Evolutionary conservation across 1,284 basidiomycete species (phyloP), one percentile per base, ranked within the genome.

Genomic region (Cryptococcus hybrid): DNA sequence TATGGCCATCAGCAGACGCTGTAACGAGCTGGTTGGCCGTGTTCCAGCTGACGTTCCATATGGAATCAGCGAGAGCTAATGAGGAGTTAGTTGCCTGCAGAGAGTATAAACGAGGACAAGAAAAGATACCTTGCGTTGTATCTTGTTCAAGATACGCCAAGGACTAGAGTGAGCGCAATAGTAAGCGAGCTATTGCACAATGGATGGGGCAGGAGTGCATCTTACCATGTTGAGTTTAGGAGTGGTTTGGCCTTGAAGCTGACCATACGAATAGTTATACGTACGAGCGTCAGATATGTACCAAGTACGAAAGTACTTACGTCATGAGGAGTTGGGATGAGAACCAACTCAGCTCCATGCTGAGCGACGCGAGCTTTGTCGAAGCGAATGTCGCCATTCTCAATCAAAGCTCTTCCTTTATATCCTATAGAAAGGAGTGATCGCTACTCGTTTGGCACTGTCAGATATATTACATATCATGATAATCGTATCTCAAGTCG

Each of bases 11-110:
- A 2, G 74, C 68, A 9, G 62, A 65, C 12, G 70, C 74, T 3
- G 68, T 68, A 9, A 75, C 48, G 5, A 76, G 57, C 24, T 66
- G 62, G 54, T 72, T 64, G 35, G 58, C 8, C 2, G 59, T 40
- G 18, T 69, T 64, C 71, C 73, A 76, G 37, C 64, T 40, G 0
- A 76, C 57, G 5, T 69, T 62, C 74, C 74, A 76, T 44, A 76
- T 60, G 6, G 68, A 59, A 49, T 76, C 71, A 7, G 69, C 67
- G 9, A 67, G 64, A 34, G 64, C 73, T 75, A 56, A 0, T 8
- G 34, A 12, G 40, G 30, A 24, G 39, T 37, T 24, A 24, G 15
- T 42, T 13, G 18, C 34, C 9, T 34, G 35, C 9, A 42, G 49
- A 39, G 34, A 30, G 30, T 30, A 30, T 30, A 3, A 30, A 52